Evolutionary conservation across 2,329 filamentous ascomycete species (phyloP).

Genomic region (Cordyceps javanica): DNA sequence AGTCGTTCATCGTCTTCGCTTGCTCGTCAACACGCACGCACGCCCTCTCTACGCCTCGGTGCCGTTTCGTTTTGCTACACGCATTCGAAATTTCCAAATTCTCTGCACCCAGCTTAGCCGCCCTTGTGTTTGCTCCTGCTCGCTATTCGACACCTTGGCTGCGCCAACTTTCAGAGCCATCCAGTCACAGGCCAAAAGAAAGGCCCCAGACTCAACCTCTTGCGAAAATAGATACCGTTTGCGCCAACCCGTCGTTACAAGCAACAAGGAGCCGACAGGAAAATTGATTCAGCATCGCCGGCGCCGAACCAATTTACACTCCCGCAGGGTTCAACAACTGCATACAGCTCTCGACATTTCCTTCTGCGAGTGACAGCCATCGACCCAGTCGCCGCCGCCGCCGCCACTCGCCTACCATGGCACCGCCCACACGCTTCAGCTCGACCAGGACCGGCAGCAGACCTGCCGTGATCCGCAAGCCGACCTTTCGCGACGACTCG

Average conservation of each 20-base stretch:
- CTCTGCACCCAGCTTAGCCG: too few species aligned
- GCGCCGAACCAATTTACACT: not conserved
- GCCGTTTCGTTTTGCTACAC: not conserved
- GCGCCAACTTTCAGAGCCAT: too few species aligned
- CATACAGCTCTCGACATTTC: not conserved
- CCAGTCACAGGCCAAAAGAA: not conserved
- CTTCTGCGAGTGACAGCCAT: too few species aligned
- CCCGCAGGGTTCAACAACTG: too few species aligned
- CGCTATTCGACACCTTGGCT: too few species aligned
- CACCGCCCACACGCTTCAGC: conserved; percentile 1
- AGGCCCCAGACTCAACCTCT: not conserved
- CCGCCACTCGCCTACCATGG: too few species aligned
- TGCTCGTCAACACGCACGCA: not conserved
- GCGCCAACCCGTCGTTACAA: not conserved
- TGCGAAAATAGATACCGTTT: too few species aligned
- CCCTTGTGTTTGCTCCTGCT: too few species aligned
- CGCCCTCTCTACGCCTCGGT: not conserved
- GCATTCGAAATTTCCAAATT: too few species aligned
- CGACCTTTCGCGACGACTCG: conserved; percentile 40
- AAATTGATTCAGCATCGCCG: too few species aligned
- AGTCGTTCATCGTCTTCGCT: not conserved
- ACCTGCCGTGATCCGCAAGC: conserved; percentile 25
- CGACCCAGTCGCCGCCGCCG: not conserved
- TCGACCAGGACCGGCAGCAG: conserved; percentile 17
- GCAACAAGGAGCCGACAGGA: not conserved